Evolutionary conservation across 805 yeast genomes (phyloP).

Genomic region (Yamadazyma sp.): DNA sequence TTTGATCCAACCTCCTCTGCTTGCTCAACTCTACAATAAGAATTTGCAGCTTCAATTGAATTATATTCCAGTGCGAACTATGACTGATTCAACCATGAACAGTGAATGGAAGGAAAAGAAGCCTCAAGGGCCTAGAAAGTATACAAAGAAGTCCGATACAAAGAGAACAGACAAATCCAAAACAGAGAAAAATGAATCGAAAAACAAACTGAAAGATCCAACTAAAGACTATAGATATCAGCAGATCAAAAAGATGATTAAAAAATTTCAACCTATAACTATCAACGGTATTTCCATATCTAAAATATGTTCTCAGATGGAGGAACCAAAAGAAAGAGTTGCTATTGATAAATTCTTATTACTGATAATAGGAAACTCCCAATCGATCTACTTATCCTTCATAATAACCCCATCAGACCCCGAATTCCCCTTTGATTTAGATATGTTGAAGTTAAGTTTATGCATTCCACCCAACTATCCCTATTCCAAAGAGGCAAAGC

Average conservation of each 20-base stretch:
- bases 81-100: too few relatives aligned
- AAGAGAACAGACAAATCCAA: neutral
- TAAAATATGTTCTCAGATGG: slow-evolving; percentile 7
- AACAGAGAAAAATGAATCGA: slow-evolving; percentile 1
- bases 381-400: slow-evolving; percentile 39
- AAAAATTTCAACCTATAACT: slow-evolving; percentile 31
- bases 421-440: slow-evolving; percentile 66
- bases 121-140: too few relatives aligned
- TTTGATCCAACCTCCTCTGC: too few relatives aligned
- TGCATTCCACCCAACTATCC: slow-evolving; percentile 59
- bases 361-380: slow-evolving; percentile 14
- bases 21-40: too few relatives aligned
- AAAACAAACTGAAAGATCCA: slow-evolving; percentile 6
- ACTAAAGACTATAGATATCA: slow-evolving; percentile 22
- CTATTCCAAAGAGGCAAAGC: slow-evolving; percentile 29
- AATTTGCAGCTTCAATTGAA: too few relatives aligned
- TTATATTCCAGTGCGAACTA: too few relatives aligned
- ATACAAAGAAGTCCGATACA: too few relatives aligned
- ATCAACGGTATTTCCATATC: slow-evolving; percentile 28
- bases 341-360: slow-evolving; percentile 16
- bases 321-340: slow-evolving; percentile 8
- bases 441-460: slow-evolving; percentile 49
- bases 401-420: slow-evolving; percentile 61
- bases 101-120: too few relatives aligned
- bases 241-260: slow-evolving; percentile 32